Base-by-base conservation (phyloP, 2,329 filamentous ascomycete species). In the Claviceps pusilla region DNA sequence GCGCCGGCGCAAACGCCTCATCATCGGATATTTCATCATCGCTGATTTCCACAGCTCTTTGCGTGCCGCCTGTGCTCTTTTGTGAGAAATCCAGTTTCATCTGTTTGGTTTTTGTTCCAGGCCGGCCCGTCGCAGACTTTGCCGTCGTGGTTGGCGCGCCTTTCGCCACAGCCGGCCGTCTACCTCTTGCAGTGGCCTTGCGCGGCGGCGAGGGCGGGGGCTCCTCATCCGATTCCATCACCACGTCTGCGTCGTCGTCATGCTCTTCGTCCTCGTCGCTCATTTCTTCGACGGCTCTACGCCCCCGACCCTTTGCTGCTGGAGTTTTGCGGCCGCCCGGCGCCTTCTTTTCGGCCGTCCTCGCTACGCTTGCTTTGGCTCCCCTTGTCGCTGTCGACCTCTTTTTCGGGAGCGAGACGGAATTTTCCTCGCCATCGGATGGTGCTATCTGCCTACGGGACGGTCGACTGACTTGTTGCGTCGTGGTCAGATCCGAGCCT, bases 11-110 rank as follows among this genome's bases (percentile, higher is more conserved):
- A 64, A 84, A 84, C 0, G 73, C 68, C 64, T 81, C 77, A 47
- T 82, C 78, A 55, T 81, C 78, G 0, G 76, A 79, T 48, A 84
- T 82, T 64, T 83, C 80, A 62, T 84, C 81, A 56, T 83, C 80
- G 57, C 80, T 84, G 53, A 83, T 76, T 61, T 83, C 79, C 16
- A 78, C 62, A n/a, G 73, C 71, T 42, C 74, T 70, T 14, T 76
- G 73, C 35, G 72, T 69, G 11, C 68, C 64, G 7, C 68, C 65
- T 3, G 69, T 66, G 57, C 66, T 64, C 59, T 76, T 62, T 52
- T 69, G 69, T 14, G 71, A 65, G 47, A 70, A 70, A 51, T 62
- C 60, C 7, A 70, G 49, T 53, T 59, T 67, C 14, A 67, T 65
- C 56, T 73, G 68, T 47, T 63, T 65, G 11, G 65, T 60, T 50